A percentile compares a stretch with the other conserved stretches of the same genome.
phyloP scores from a whole-genome alignment of 495 filamentous ascomycete genomes.

The Xylaria curta region DNA sequence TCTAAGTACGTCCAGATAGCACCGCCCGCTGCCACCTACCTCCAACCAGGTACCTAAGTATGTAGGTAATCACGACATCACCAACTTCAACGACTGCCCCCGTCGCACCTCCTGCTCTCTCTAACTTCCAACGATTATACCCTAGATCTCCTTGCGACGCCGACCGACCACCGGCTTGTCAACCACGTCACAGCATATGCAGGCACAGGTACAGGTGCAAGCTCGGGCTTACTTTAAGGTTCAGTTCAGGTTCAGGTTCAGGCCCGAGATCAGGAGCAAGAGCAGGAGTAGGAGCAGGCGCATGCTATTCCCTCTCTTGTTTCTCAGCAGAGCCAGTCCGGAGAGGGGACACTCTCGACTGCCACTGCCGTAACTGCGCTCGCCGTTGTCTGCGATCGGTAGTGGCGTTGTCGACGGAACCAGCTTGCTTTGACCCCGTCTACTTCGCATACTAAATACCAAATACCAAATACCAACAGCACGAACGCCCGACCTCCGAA shows the following conservation, averaged over 20 bases:
- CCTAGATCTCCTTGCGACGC: neutral
- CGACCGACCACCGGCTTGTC: neutral
- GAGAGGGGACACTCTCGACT: neutral
- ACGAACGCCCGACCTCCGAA: neutral
- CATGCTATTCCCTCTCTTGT: constrained; percentile 3
- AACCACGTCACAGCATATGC: constrained; percentile 1
- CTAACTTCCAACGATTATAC: neutral
- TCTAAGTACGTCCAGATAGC: neutral
- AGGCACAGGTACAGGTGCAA: neutral
- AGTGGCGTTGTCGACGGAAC: constrained; percentile 15
- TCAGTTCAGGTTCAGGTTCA: neutral
- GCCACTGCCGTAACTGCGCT: neutral
- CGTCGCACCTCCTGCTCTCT: neutral
- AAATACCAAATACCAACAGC: neutral
- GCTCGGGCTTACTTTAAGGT: neutral
- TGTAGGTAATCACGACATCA: constrained; percentile 31
- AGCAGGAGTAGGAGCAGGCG: neutral
- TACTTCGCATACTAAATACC: neutral
- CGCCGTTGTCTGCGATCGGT: constrained; percentile 1
- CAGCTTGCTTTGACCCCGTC: constrained; percentile 18
- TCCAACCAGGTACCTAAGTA: neutral
- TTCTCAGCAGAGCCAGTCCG: neutral
- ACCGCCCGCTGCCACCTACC: neutral
- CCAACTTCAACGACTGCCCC: constrained; percentile 25
- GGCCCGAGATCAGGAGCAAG: neutral